Evolutionary conservation across 495 filamentous ascomycete genomes (phyloP).

Genomic region (Annulohypoxylon moriforme): DNA sequence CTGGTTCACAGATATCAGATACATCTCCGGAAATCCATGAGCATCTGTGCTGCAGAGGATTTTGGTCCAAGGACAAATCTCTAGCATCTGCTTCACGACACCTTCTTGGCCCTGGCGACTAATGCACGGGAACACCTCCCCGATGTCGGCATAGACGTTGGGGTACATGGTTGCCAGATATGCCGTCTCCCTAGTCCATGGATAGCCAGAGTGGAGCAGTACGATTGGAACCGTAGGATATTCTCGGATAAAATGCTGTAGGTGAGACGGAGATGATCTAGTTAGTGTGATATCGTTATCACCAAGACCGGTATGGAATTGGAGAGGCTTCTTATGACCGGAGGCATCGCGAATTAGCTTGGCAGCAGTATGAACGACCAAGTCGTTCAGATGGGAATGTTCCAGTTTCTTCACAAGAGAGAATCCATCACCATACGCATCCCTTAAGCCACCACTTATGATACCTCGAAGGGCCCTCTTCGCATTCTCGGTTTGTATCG

Average conservation of each 20-base stretch:
- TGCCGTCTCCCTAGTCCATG: slow-evolving; percentile 83
- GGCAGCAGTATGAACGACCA: slow-evolving; percentile 69
- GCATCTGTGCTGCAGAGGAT: slow-evolving; percentile 89
- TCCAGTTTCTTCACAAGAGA: slow-evolving; percentile 61
- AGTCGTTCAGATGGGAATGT: slow-evolving; percentile 71
- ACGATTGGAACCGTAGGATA: slow-evolving; percentile 79
- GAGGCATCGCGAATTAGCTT: slow-evolving; percentile 57
- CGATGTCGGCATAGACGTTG: slow-evolving; percentile 88
- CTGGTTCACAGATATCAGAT: slow-evolving; percentile 79
- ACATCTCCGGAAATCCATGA: slow-evolving; percentile 86
- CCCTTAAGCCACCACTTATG: slow-evolving; percentile 35
- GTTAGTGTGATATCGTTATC: slow-evolving; percentile 82
- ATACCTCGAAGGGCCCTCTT: slow-evolving; percentile 46
- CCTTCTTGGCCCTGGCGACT: slow-evolving; percentile 82
- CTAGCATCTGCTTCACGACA: slow-evolving; percentile 78
- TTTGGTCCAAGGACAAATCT: slow-evolving; percentile 80
- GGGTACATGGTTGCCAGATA: slow-evolving; percentile 84
- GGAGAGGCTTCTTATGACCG: slow-evolving; percentile 73
- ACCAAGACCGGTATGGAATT: slow-evolving; percentile 89
- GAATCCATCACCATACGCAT: slow-evolving; percentile 45
- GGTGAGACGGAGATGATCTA: slow-evolving; percentile 77
- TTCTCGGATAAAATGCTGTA: slow-evolving; percentile 77
- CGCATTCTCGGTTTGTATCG: slow-evolving; percentile 41
- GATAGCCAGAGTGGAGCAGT: slow-evolving; percentile 85
- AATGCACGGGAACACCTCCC: slow-evolving; percentile 85